Evolutionary conservation across 805 yeast genomes (phyloP).

Genomic region (Kuraishia molischiana): DNA sequence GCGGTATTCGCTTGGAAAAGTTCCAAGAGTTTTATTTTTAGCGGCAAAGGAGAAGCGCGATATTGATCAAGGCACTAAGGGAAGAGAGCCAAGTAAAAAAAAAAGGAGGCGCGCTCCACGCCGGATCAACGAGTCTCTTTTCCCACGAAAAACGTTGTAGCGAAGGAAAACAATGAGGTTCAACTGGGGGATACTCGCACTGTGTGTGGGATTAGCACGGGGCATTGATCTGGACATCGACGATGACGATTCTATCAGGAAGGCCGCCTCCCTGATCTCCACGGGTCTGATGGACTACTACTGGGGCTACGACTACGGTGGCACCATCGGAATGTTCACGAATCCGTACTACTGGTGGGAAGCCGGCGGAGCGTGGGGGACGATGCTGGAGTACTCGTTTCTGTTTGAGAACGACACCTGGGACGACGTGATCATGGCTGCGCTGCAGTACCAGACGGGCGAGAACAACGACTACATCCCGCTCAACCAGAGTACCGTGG

Average conservation of each 20-base stretch:
- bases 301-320: conserved; percentile 53
- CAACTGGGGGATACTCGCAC: no score
- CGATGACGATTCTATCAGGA: conserved; percentile 25
- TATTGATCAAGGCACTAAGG: no score
- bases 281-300: conserved; percentile 79
- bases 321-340: conserved; percentile 63
- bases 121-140: no score
- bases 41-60: no score
- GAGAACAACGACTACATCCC: conserved; percentile 64
- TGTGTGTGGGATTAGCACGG: no score
- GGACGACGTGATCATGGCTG: conserved; percentile 43
- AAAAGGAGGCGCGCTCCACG: no score
- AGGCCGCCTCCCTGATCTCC: conserved; percentile 52
- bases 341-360: conserved; percentile 88
- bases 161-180: no score
- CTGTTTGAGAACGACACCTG: conserved; percentile 62
- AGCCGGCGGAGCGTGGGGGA: conserved; percentile 73
- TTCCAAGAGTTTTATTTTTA: no score
- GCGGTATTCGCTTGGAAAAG: no score
- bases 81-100: no score
- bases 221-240: conserved; percentile 24
- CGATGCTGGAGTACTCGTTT: conserved; percentile 63
- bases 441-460: conserved; percentile 60
- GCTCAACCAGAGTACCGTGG: conserved; percentile 69
- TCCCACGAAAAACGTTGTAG: no score